phyloP scores from a whole-genome alignment of 2,329 filamentous ascomycete species.

The Davidsoniella neocaledoniae region DNA sequence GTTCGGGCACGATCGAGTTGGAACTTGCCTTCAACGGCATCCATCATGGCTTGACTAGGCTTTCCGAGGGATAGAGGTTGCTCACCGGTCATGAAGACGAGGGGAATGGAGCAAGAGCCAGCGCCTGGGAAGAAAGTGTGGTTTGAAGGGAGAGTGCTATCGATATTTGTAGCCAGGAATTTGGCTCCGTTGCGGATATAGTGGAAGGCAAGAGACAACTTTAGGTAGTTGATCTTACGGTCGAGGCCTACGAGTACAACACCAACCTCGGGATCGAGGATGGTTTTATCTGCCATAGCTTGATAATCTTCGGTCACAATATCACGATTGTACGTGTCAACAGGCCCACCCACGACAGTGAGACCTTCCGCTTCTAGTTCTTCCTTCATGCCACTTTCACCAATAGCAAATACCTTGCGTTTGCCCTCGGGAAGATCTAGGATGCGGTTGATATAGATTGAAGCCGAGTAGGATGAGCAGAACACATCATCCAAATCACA shows the following conservation, averaged over 20 bases:
- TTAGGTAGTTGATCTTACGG: slow-evolving; percentile 91
- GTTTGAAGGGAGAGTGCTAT: slow-evolving; percentile 73
- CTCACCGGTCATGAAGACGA: slow-evolving; percentile 53
- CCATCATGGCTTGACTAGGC: slow-evolving; percentile 98
- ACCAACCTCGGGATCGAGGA: slow-evolving; percentile 75
- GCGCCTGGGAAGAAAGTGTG: slow-evolving; percentile 82
- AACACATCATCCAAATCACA: slow-evolving; percentile 80
- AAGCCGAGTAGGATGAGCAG: slow-evolving; percentile 83
- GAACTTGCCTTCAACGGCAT: slow-evolving; percentile 93
- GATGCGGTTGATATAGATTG: slow-evolving; percentile 91
- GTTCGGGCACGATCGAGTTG: slow-evolving; percentile 66
- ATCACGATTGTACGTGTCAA: slow-evolving; percentile 59
- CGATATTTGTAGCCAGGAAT: slow-evolving; percentile 86
- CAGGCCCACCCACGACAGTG: slow-evolving; percentile 71
- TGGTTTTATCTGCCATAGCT: slow-evolving; percentile 54
- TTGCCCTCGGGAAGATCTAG: slow-evolving; percentile 60
- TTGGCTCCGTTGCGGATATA: slow-evolving; percentile 69
- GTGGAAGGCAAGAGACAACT: slow-evolving; percentile 68
- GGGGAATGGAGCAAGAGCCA: slow-evolving; percentile 61
- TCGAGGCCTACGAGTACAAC: slow-evolving; percentile 82
- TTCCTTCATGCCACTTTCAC: slow-evolving; percentile 78
- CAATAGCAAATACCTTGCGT: slow-evolving; percentile 88
- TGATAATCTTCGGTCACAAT: slow-evolving; percentile 68
- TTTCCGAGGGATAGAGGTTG: slow-evolving; percentile 74
- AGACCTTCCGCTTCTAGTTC: slow-evolving; percentile 71